Conservation (phyloP, 495 filamentous ascomycete species). For the Lasiosphaeriaceae sp. region DNA sequence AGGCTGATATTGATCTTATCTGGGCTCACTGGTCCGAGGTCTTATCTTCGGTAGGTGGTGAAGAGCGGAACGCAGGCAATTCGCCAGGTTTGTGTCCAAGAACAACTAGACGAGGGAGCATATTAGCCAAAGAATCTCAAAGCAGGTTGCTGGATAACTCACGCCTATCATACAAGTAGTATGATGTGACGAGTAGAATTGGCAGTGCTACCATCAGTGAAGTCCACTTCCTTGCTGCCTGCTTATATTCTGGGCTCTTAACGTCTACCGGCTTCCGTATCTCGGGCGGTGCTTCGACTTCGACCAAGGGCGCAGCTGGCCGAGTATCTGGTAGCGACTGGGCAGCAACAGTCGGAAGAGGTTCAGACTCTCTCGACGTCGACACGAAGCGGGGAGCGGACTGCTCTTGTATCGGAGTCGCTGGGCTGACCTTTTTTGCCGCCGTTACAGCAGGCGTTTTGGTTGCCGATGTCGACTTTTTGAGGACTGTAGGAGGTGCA, state of each 20-base stretch:
- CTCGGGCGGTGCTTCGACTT: background rate
- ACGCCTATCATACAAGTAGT: constrained; percentile 39
- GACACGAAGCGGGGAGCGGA: background rate
- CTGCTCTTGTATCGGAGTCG: background rate
- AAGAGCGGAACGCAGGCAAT: constrained; percentile 3
- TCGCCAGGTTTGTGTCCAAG: constrained; percentile 17
- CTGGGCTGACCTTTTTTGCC: background rate
- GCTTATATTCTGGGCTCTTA: constrained; percentile 38
- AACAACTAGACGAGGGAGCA: constrained; percentile 13
- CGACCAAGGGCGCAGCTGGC: background rate
- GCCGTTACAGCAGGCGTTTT: background rate
- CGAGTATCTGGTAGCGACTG: too few relatives aligned
- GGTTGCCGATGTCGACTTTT: background rate
- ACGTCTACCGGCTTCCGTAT: constrained; percentile 22
- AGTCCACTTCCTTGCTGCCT: constrained; percentile 33
- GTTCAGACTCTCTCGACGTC: too few relatives aligned
- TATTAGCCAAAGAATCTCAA: background rate
- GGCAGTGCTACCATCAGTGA: constrained; percentile 42
- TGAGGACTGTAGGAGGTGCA: background rate
- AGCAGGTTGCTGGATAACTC: constrained; percentile 14
- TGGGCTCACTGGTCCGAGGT: background rate
- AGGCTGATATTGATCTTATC: background rate
- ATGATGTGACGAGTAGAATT: constrained; percentile 43
- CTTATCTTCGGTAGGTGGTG: background rate
- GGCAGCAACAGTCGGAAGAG: too few relatives aligned